Evolutionary conservation across 768 basidiomycete genomes (phyloP), one percentile per base, ranked within the genome.

Genomic region (Steccherinum ochraceum): DNA sequence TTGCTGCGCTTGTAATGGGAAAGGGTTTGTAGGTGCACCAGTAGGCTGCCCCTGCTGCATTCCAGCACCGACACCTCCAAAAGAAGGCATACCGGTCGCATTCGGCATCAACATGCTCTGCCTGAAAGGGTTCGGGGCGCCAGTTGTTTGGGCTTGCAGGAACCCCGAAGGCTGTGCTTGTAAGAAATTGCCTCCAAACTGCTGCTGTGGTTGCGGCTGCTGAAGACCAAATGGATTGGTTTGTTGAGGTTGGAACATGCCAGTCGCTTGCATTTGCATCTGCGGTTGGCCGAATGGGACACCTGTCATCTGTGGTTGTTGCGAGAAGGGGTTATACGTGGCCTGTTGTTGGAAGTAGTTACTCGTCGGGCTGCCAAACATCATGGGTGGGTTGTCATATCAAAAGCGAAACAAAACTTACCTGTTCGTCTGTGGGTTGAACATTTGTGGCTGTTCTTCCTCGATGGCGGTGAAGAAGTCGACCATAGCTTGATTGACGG

Each of bases 391-490:
- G n/a, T n/a, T n/a, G n/a, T n/a, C n/a, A n/a, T n/a, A n/a, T n/a
- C n/a, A n/a, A n/a, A n/a, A n/a, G n/a, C n/a, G n/a, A 35, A 35
- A 35, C 16, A 7, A n/a, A 26, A n/a, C 27, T 41, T 5, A 81
- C 84, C 78, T 82, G 60, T 75, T 74, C 4, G 77, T 75, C 54
- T 79, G 75, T 5, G 84, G 78, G 54, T 81, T 82, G 63, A 84
- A 84, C 72, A 81, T 81, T n/a, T 79, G 73, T 7, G 82, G 75
- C 61, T 89, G 85, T 50, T 86, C 83, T 49, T 80, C 77, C 64
- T 96, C 93, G 57, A 99, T 95, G 4, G 89, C 79, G 23, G 74
- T 69, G 68, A 99, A 96, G 72, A 99, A 93, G 67, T 98, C 95
- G 18, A 80, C 68, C 49, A 84, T 72, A 25, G 75, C 76, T 51